Evolutionary conservation across 129 eudicot genomes (phyloP), one percentile per base, ranked within the genome.

Genomic region (Glebionis coronaria): DNA sequence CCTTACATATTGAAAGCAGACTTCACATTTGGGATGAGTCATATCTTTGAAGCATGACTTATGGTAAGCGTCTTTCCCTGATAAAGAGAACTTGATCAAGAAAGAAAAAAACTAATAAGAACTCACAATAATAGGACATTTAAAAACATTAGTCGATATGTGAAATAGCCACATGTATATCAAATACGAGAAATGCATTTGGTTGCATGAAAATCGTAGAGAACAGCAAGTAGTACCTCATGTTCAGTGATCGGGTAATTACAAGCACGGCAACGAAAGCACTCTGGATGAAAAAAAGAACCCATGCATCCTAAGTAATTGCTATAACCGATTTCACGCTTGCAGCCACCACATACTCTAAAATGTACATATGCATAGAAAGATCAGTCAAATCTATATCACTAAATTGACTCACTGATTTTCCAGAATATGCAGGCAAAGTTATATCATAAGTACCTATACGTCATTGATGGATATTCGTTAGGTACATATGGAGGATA

Each of bases 21-120:
- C 98, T 85, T 92, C 98, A 77, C 96, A 92, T 73, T 93, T 93
- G 52, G 99, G 99, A 81, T 93, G 95, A 56, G 86, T 84, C 73
- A 86, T 70, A 85, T 93, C 99, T 74, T 89, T 89, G 83, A 89
- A 93, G 80, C 99, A 93, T 44, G 93, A 63, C 78, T 82, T 93
- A 46, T 93, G 99, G 82, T 86, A 93, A 21, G 95, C 64, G 63
- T 92, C 83, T 55, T 61, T 88, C 82, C 91, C 95, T 82, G 96
- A 88, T 83, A 92, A 83, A 72, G 98, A 92, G 82, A 92, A 92
- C 98, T 92, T 83, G 74, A 83, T 82, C 85, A 80, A 82, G 80
- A 81, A 76, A 80, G 68, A 85, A 83, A 82, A 71, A 83, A 82
- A 74, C 65, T 52, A 61, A 83, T 82, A 78, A 78, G 86, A 74